Base-by-base conservation (phyloP, 2,329 filamentous ascomycete genomes). In the Aspergillus fijiensis region DNA sequence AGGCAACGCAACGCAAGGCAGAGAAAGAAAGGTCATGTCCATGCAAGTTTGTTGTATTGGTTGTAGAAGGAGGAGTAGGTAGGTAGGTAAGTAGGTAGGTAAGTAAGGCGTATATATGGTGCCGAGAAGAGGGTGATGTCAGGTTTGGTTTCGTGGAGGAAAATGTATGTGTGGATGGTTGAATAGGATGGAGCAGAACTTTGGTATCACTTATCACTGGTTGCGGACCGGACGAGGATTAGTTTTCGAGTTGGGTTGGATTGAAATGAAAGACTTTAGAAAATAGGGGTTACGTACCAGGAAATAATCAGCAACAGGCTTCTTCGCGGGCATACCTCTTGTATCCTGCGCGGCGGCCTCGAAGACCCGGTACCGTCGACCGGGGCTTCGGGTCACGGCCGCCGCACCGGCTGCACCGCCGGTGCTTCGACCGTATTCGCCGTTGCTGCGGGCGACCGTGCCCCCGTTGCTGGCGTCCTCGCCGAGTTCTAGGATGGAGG, bases 281-380 rank as follows among this genome's bases (percentile, higher is more conserved):
- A 21, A 21, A 21, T 21, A 21, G 21, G 21, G 21, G 21, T 21
- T 21, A 62, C 74, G 71, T 65, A 80, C 77, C 77, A 99, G 81
- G 77, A 99, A 99, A 81, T 98, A 99, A 79, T 98, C 94, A 14
- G 92, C 92, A 56, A 96, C 92, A 3, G 95, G 95, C 78, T 98
- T 98, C 85, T 99, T 99, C 3, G 95, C 95, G 60, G 95, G 95
- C 95, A 99, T 99, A 4, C 95, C 95, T 69, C 95, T 85, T 1
- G 90, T 92, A 76, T 98, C 95, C 79, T 99, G 95, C 55, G 95
- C 93, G 57, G 95, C 95, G 0, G 95, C 95, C 71, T 98, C 93
- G 74, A 99, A 99, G 10, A 99, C 94, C 39, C 94, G 83, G 78
- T 99, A 99, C 67, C 95, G 83, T 69, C 95, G 85, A 3, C 93